phyloP scores from a whole-genome alignment of 1,284 basidiomycete genomes.

The Ceratorhiza oryzae-sativae region DNA sequence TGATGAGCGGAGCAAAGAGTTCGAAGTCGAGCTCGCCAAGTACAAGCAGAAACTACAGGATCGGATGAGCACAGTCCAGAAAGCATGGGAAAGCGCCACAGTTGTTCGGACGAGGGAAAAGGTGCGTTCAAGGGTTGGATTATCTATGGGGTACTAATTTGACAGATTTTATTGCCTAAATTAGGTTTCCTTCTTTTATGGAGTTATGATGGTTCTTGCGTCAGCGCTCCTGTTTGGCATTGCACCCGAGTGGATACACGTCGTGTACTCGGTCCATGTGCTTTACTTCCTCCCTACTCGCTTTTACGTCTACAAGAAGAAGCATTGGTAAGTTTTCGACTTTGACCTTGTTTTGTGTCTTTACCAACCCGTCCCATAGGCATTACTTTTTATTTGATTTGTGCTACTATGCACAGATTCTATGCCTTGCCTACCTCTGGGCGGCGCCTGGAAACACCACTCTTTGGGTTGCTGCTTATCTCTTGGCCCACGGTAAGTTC shows the following conservation, averaged over 20 bases:
- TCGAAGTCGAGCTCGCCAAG: slow-evolving; percentile 83
- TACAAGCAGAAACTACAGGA: slow-evolving; percentile 81
- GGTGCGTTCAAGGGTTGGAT: slow-evolving; percentile 46
- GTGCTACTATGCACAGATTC: slow-evolving; percentile 88
- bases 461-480: slow-evolving; percentile 87
- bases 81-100: slow-evolving; percentile 87
- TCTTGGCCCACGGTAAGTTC: slow-evolving; percentile 72
- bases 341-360: not conserved
- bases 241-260: slow-evolving; percentile 83
- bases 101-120: slow-evolving; percentile 91
- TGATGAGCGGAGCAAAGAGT: slow-evolving; percentile 61
- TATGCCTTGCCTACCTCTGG: slow-evolving; percentile 91
- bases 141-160: not conserved
- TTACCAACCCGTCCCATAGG: slow-evolving; percentile 59
- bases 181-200: slow-evolving; percentile 81
- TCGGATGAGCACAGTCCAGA: slow-evolving; percentile 72
- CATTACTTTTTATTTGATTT: slow-evolving; percentile 94
- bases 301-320: slow-evolving; percentile 84
- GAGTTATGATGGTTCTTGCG: slow-evolving; percentile 85
- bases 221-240: slow-evolving; percentile 84
- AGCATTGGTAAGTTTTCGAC: slow-evolving; percentile 41
- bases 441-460: slow-evolving; percentile 72
- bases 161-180: slow-evolving; percentile 38
- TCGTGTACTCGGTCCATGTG: slow-evolving; percentile 77
- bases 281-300: slow-evolving; percentile 82